Evolutionary conservation across 2,329 filamentous ascomycete genomes (phyloP), one percentile per base, ranked within the genome.

Genomic region (Penicillium verrucosum): DNA sequence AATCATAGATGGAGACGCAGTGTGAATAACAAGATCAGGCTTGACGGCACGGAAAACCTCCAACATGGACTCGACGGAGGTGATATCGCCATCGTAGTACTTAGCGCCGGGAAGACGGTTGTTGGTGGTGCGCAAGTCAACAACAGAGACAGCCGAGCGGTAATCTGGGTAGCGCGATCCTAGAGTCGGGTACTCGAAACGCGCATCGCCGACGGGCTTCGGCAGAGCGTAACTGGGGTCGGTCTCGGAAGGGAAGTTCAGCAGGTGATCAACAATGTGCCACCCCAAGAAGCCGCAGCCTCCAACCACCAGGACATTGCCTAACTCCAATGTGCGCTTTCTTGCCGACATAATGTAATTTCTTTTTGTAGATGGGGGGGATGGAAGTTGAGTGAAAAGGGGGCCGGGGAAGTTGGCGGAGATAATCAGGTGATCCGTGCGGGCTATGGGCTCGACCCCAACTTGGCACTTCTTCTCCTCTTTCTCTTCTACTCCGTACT

Each of bases 1-100:
- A 75, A 68, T 82, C 75, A 68, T 78, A 75, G 72, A 80, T 68
- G 90, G 89, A 34, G 87, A 90, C 21, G 93, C 94, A 2, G 92
- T 96, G 76, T 99, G 93, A 68, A 97, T 88, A 50, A 99, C 90
- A 14, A 95, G 84, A 70, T 92, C 86, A 21, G 93, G 92, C 66
- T 82, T 83, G 53, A 86, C 80, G 61, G 85, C 79, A 32, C 81
- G 74, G 66, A 97, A 86, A 43, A 90, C 77, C 37, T 81, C 78
- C 40, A 82, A 72, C 61, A 94, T 80, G 59, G 80, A 81, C 53
- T 80, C 78, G 18, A 77, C 70, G 60, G 89, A 85, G 53, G 89
- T 92, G 71, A 94, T 91, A 75, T 93, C 89, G 71, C 85, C 89
- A 65, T 91, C 86, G 72, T 85, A 82, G 78, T 94, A 94, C 51